Base-by-base conservation (phyloP, 2,329 filamentous ascomycete genomes). In the Plenodomus lindquistii region DNA sequence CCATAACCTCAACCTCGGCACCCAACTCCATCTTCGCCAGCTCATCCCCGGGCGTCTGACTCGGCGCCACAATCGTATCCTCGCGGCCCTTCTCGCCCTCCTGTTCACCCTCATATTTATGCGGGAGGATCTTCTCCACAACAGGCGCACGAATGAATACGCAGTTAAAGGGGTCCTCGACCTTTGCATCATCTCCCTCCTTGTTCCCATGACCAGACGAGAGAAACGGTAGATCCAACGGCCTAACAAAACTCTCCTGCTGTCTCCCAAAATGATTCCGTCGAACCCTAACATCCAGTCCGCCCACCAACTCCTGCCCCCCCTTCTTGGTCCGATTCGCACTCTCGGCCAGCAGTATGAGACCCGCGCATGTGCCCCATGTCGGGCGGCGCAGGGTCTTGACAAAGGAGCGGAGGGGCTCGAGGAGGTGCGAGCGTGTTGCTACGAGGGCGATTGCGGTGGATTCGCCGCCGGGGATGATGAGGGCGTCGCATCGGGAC, bases 91-190 rank as follows among this genome's bases (percentile, higher is more conserved):
- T 70, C 59, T 84, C 80, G 27, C 72, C 77, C 2, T 66, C 65
- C 59, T 84, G 82, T n/a, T 80, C 72, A 2, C 80, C 80, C 11
- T 31, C 6, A 13, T 75, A 63, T 42, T 66, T 65, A 29, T 77
- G 73, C 5, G 75, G 81, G 20, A 96, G 73, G 1, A 97, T 75
- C 66, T 86, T 87, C 71, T 97, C 92, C 1, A 99, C 93, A 0
- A 97, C 87, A 0, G 94, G 94, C 0, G 94, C 94, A 8, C 94
- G 83, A 63, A 99, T 99, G 72, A 99, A 99, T 24, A 97, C 88
- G 1, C 86, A 90, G 2, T 85, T 84, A 67, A 95, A 97, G 0
- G 83, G 81, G n/a, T 69, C 51, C 16, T 67, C 62, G n/a, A n/a
- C n/a, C n/a, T n/a, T n/a, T n/a, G n/a, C n/a, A n/a, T n/a, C n/a